Percentiles rank a stretch among this genome's conserved stretches.
Evolutionary conservation across 805 yeast species (phyloP).

Genomic region (Monosporozyma unispora): DNA sequence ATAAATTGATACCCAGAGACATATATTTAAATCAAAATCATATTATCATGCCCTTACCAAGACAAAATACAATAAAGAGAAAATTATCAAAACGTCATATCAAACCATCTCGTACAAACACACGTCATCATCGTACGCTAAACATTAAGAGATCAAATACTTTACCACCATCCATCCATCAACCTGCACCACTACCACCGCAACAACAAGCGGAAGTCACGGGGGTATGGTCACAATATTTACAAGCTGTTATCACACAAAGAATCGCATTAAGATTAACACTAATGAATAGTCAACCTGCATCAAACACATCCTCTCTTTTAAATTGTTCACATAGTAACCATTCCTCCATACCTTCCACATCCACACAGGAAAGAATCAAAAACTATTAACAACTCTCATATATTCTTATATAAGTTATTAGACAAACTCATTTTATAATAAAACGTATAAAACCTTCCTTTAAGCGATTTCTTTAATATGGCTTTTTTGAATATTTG

Average conservation of each 20-base stretch:
- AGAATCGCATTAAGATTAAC: conserved; percentile 27
- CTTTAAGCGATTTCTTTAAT: too few species aligned
- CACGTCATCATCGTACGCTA: background rate
- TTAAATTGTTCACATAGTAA: background rate
- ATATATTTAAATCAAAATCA: background rate
- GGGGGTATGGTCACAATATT: conserved; percentile 29
- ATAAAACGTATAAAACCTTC: too few species aligned
- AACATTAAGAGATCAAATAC: conserved; percentile 2
- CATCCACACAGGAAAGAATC: background rate
- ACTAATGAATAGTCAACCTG: background rate
- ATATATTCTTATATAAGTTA: background rate
- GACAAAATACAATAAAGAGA: background rate
- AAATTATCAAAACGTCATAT: background rate
- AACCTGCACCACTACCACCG: background rate
- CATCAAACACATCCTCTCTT: background rate
- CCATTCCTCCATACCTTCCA: background rate
- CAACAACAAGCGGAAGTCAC: background rate
- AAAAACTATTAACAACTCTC: background rate
- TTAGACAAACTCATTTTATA: too few species aligned
- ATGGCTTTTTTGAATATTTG: too few species aligned
- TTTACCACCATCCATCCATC: conserved; percentile 1
- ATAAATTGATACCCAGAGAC: conserved; percentile 4
- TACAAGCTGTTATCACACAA: conserved; percentile 26
- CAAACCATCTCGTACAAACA: background rate
- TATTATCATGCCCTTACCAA: background rate